phyloP scores from a whole-genome alignment of 164 flowering plant genomes.

The Dillenia turbinata region DNA sequence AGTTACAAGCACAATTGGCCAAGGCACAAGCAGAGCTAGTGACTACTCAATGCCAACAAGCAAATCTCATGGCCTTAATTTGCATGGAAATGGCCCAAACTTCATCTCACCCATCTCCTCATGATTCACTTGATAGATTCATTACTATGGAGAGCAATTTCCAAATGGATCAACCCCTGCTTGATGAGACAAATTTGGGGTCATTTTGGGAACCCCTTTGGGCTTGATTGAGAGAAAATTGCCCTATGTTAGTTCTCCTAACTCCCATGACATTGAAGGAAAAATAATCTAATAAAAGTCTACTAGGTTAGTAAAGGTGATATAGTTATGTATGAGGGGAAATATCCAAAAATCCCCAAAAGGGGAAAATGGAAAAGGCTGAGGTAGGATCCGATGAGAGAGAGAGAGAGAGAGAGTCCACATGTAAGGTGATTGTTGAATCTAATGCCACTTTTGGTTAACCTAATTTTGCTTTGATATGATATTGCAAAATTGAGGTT shows the following conservation, averaged over 20 bases:
- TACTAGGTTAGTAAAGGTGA: not conserved
- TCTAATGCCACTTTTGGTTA: not conserved
- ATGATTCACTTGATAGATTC: slow-evolving; percentile 10
- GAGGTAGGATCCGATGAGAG: not conserved
- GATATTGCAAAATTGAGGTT: not conserved
- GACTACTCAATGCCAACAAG: slow-evolving; percentile 38
- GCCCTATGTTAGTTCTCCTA: not conserved
- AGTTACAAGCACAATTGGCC: slow-evolving; percentile 55
- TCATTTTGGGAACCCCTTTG: slow-evolving; percentile 41
- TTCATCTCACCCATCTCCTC: slow-evolving; percentile 10
- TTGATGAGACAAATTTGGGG: slow-evolving; percentile 20
- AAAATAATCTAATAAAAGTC: not conserved
- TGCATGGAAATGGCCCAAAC: slow-evolving; percentile 32
- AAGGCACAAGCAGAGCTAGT: slow-evolving; percentile 48
- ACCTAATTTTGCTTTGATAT: slow-evolving; percentile 1
- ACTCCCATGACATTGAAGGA: not conserved
- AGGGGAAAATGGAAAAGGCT: too few species aligned
- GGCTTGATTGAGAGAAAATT: slow-evolving; percentile 16
- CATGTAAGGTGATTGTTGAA: not conserved
- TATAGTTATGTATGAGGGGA: slow-evolving; percentile 1
- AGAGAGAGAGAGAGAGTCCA: too few species aligned
- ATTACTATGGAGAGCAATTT: slow-evolving; percentile 11
- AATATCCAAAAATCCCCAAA: not conserved
- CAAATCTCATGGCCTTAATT: slow-evolving; percentile 31
- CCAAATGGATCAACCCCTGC: slow-evolving; percentile 13